Evolutionary conservation across 169 alveolate species (phyloP).

Genomic region (Cystoisospora suis): DNA sequence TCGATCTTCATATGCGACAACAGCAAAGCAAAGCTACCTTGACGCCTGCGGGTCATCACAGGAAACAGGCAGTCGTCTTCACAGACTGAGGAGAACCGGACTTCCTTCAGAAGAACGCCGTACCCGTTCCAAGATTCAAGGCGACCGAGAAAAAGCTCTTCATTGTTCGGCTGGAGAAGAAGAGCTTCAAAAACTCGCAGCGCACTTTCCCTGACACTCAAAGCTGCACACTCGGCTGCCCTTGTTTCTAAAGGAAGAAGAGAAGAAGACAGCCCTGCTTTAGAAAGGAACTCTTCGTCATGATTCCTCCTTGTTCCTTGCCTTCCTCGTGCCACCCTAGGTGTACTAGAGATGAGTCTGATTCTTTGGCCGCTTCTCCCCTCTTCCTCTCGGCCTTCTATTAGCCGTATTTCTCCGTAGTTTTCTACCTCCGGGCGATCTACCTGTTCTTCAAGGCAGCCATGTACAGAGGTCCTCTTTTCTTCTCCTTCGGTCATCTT

Average conservation of each 20-base stretch:
- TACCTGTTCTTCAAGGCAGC: not conserved
- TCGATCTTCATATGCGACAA: too few relatives aligned
- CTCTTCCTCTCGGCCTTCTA: not conserved
- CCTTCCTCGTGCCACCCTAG: not conserved
- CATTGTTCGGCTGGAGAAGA: not conserved
- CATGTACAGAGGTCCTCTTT: not conserved
- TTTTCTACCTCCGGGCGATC: not conserved
- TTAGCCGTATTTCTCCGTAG: not conserved
- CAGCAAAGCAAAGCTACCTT: too few relatives aligned
- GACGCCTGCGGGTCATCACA: too few relatives aligned
- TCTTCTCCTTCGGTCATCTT: not conserved
- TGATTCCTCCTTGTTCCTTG: not conserved
- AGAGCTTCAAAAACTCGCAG: not conserved
- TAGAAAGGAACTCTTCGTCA: too few relatives aligned
- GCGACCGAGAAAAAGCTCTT: not conserved
- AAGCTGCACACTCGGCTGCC: not conserved
- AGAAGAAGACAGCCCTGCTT: too few relatives aligned
- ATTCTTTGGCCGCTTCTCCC: not conserved
- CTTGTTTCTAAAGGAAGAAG: not conserved
- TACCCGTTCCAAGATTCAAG: constrained; percentile 3
- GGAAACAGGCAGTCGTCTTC: too few relatives aligned
- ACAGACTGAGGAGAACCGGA: too few relatives aligned
- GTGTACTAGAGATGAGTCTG: too few relatives aligned
- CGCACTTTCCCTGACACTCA: not conserved
- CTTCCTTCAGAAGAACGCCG: too few relatives aligned